phyloP scores from a whole-genome alignment of 768 basidiomycete genomes.

The Basidioascus undulatus region DNA sequence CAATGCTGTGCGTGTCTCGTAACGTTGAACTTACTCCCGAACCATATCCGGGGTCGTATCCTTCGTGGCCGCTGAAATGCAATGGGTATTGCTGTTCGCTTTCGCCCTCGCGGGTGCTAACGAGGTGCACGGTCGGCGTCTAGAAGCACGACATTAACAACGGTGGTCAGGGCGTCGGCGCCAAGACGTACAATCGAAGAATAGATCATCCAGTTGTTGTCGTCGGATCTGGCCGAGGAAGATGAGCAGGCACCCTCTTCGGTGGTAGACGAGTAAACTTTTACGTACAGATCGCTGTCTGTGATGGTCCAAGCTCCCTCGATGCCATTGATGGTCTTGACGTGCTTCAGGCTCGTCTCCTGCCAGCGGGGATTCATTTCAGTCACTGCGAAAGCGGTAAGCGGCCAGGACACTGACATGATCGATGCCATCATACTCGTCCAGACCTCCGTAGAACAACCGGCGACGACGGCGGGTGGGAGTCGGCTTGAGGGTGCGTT shows the following conservation, averaged over 20 bases:
- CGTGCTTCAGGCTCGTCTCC: constrained; percentile 17
- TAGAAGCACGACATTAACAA: not conserved
- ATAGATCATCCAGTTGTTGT: constrained; percentile 46
- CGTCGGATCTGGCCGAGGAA: constrained; percentile 15
- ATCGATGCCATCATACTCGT: constrained; percentile 4
- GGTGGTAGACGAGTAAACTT: not conserved
- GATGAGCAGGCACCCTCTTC: not conserved
- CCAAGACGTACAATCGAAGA: constrained; percentile 44
- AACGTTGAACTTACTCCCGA: constrained; percentile 24
- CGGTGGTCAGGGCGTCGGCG: constrained; percentile 1
- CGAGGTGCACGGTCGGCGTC: constrained; percentile 17
- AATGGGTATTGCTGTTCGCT: constrained; percentile 15
- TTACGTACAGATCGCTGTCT: constrained; percentile 43
- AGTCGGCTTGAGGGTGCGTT: constrained; percentile 4
- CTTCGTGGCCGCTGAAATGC: constrained; percentile 6
- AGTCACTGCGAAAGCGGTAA: not conserved
- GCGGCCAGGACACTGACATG: not conserved
- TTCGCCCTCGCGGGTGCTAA: constrained; percentile 15
- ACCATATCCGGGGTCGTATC: constrained; percentile 2
- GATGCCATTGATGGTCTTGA: constrained; percentile 41
- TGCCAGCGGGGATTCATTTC: constrained; percentile 8
- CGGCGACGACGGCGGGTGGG: constrained; percentile 1
- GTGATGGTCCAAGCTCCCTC: constrained; percentile 81
- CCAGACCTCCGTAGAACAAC: constrained; percentile 1
- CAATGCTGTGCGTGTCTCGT: constrained; percentile 39